Percentiles rank a stretch among this genome's conserved stretches.
Conservation (phyloP, 495 filamentous ascomycete genomes). For the Podospora fimiseda region DNA sequence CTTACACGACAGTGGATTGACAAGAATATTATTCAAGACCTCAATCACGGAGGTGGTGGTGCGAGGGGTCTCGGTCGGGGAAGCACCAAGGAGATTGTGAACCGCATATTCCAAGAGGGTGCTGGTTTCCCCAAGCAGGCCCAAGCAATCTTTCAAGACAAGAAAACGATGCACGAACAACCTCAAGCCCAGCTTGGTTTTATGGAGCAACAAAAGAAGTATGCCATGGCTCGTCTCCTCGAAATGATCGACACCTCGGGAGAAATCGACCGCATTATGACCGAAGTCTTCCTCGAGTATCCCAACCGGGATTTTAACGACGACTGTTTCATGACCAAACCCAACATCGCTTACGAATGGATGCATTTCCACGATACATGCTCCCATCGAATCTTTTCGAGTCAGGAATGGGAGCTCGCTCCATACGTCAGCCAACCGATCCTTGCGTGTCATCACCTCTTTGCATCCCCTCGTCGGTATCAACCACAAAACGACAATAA, state of each 20-base stretch:
- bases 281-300: constrained; percentile 73
- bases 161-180: constrained; percentile 35
- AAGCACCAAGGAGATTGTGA: constrained; percentile 73
- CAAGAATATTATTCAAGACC: constrained; percentile 60
- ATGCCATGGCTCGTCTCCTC: constrained; percentile 69
- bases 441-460: constrained; percentile 87
- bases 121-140: constrained; percentile 69
- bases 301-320: constrained; percentile 85
- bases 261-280: constrained; percentile 78
- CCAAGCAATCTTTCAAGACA: constrained; percentile 15
- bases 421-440: constrained; percentile 80
- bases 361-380: constrained; percentile 85
- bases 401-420: constrained; percentile 81
- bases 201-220: constrained; percentile 66
- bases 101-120: constrained; percentile 78
- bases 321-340: constrained; percentile 84
- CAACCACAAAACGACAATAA: constrained; percentile 33
- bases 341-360: constrained; percentile 84
- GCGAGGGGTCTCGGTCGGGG: constrained; percentile 73
- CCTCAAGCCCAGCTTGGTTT: constrained; percentile 54
- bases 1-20: constrained; percentile 84
- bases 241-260: constrained; percentile 87
- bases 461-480: constrained; percentile 56
- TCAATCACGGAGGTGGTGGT: constrained; percentile 67
- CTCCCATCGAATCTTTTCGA: constrained; percentile 62